Evolutionary conservation across 257 asterid species (phyloP), one percentile per base, ranked within the genome.

Genomic region (Nicotiana noctiflora): DNA sequence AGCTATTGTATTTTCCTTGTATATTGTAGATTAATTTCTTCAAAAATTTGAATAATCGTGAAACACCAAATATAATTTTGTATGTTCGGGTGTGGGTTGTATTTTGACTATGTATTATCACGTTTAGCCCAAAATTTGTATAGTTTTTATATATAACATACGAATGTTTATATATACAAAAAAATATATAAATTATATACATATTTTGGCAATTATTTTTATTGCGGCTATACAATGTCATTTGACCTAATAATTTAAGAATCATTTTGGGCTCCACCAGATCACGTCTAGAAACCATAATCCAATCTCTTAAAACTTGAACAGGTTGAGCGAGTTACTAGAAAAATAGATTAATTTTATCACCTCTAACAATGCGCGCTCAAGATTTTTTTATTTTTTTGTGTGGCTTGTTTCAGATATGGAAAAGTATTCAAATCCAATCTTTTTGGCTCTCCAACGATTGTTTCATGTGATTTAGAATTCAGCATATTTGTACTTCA

Each of bases 391-490:
- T 37, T 34, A 5, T 19, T 10, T 8, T 37, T 2, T 31, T 80
- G 18, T 37, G 23, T 2, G 0, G 49, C 0, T 4, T 3, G 8
- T 6, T 9, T n/a, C 70, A 93, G 97, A 82, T 94, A 91, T 49
- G 98, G 97, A 17, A 84, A 60, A 0, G 86, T 94, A 17, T 94
- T 91, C 86, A 89, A 84, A 84, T 89, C 97, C 13, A 90, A 92
- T 75, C 87, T 94, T 0, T 94, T 94, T 40, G 94, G 97, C 0
- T 65, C 82, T 13, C 95, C 92, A 6, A 91, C 98, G 0, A 90
- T 94, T 40, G 95, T 94, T 3, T 94, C 98, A 0, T 94, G 97
- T 51, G 97, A 91, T 57, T 70, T 89, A 4, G 97, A 90, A 52
- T 82, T 94, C 34, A 92, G 51, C 74, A 52, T 15, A 52, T 94